These are phyloP conservation scores for Phytopythium litorale DNA, from an alignment of 352 stramenopile genomes.

Conservation along the genomic window DNA sequence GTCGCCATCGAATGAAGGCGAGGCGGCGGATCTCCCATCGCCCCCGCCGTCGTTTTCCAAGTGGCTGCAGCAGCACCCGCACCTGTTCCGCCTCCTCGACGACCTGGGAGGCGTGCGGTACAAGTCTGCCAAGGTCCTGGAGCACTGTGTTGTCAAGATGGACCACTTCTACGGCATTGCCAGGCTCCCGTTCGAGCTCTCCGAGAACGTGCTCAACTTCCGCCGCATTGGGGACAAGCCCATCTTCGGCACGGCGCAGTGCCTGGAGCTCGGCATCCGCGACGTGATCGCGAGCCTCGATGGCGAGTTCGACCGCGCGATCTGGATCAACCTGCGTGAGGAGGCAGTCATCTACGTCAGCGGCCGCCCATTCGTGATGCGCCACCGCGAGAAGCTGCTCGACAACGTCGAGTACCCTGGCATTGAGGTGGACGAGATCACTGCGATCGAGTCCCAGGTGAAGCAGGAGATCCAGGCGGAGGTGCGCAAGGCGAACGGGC, in stretches of 20 bases:
- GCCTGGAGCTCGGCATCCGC: conserved; percentile 62
- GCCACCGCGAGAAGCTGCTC: conserved; percentile 74
- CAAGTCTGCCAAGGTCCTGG: conserved; percentile 76
- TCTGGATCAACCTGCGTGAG: conserved; percentile 91
- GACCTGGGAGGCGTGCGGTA: conserved; percentile 77
- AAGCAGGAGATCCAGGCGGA: conserved; percentile 83
- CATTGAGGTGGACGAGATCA: conserved; percentile 88
- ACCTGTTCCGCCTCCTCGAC: conserved; percentile 72
- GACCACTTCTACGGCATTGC: conserved; percentile 88
- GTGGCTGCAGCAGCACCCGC: conserved; percentile 72
- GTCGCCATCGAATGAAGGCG: background rate
- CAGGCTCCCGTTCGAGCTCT: conserved; percentile 58
- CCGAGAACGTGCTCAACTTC: conserved; percentile 82
- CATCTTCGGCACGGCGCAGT: conserved; percentile 85
- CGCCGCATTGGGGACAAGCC: conserved; percentile 72
- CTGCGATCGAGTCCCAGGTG: conserved; percentile 76
- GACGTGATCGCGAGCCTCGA: conserved; percentile 64
- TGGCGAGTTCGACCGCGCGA: conserved; percentile 55
- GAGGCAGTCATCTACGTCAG: conserved; percentile 90
- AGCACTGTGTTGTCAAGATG: conserved; percentile 83
- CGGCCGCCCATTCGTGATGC: conserved; percentile 83
- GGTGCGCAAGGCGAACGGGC: conserved; percentile 62
- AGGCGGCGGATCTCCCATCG: conserved; percentile 5
- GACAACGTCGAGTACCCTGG: conserved; percentile 87
- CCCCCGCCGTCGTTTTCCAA: conserved; percentile 62